phyloP scores from a whole-genome alignment of 2,329 filamentous ascomycete genomes.

The Fusarium albidum region DNA sequence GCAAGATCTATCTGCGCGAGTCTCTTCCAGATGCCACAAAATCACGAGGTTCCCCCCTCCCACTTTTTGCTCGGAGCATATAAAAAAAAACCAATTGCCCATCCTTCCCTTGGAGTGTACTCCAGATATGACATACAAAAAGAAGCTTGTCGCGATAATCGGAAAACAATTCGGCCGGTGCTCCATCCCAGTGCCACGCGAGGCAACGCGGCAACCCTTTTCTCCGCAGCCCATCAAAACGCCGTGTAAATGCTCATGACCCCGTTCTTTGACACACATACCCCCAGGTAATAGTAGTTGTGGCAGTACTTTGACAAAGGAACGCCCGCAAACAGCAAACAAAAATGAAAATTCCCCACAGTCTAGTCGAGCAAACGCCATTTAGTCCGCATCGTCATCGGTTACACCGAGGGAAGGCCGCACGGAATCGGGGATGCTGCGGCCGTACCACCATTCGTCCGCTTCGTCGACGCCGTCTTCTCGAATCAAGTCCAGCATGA shows the following conservation, averaged over 20 bases:
- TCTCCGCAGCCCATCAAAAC: conserved; percentile 36
- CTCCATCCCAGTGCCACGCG: conserved; percentile 30
- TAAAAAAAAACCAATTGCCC: not conserved
- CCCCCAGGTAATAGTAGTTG: conserved; percentile 25
- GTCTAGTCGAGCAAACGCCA: conserved; percentile 16
- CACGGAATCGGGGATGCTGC: conserved; percentile 61
- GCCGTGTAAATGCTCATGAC: conserved; percentile 44
- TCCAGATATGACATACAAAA: conserved; percentile 10
- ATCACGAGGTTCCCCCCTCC: not conserved
- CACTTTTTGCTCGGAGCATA: conserved; percentile 8
- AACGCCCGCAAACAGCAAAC: conserved; percentile 25
- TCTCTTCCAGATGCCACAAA: conserved; percentile 17
- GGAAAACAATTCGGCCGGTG: conserved; percentile 36
- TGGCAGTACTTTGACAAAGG: conserved; percentile 22
- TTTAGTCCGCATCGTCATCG: conserved; percentile 58
- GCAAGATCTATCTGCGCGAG: conserved; percentile 23
- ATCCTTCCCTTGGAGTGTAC: not conserved
- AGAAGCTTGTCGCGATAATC: conserved; percentile 30
- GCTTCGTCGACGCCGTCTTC: conserved; percentile 67
- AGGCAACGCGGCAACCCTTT: conserved; percentile 31
- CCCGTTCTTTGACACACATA: conserved; percentile 37
- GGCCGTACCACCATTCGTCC: conserved; percentile 70
- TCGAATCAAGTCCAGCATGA: conserved; percentile 70
- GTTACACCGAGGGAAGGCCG: conserved; percentile 58
- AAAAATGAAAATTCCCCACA: conserved; percentile 21